Base-by-base conservation (phyloP, 2,329 filamentous ascomycete genomes). In the Colletotrichum sp. region DNA sequence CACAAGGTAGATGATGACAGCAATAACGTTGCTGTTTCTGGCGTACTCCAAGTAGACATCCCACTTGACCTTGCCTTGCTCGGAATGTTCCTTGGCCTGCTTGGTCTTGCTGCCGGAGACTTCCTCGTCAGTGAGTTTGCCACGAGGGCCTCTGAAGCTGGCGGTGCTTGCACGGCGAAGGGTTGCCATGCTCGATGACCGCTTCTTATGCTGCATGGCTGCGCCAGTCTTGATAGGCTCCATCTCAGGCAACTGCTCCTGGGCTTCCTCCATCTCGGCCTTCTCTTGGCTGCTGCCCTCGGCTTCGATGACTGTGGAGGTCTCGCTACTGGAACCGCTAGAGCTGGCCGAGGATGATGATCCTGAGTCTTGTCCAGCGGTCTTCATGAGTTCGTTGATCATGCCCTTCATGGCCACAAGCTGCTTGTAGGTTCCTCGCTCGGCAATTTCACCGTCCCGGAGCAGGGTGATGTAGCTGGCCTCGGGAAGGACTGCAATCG, bases 11-110 rank as follows among this genome's bases (percentile, higher is more conserved):
- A 98, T 87, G 18, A 84, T 83, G 11, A 99, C 97, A 15, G 97
- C 97, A 70, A 90, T 86, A 18, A 98, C 84, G 82, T 98, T 98
- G 87, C 95, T 98, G 73, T 95, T 95, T 85, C 95, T 98, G 70
- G 97, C 97, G 80, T 99, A 99, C 84, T 98, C 96, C 21, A 88
- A 87, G 81, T 99, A 99, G 33, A 99, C 96, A 76, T 92, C 90
- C 96, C 97, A 98, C 84, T 98, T 98, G 78, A 99, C 97, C 82
- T 98, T 98, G 80, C 97, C 97, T 85, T 99, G 95, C 83, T 99
- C 95, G 3, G 91, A 90, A 77, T 93, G 93, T 83, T 99, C 97
- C 84, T 98, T 97, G 70, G 88, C 89, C 83, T 98, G 96, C 81
- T 93, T 95, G 58, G 94, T 95, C 85, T 95, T 96, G 79, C 93